Percentiles rank a stretch among this genome's conserved stretches.
Conservation (phyloP, 1,139 yeast genomes). For the Tardiomyces digboiensis region DNA sequence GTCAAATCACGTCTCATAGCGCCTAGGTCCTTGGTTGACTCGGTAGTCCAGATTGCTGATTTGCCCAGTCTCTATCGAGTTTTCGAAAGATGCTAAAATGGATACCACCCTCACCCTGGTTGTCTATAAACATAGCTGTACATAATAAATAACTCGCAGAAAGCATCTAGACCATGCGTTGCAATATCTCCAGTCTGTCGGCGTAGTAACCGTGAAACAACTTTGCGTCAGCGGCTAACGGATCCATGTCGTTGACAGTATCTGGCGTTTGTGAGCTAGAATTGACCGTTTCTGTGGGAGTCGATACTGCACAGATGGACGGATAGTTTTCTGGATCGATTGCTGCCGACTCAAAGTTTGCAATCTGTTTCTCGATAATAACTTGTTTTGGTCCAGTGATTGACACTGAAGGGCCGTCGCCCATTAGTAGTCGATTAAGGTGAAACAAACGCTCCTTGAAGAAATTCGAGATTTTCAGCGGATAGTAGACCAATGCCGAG, state of each 20-base stretch:
- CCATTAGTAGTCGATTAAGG: conserved; percentile 21
- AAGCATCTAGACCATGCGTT: conserved; percentile 1
- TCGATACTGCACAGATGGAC: not conserved
- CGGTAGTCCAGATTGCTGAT: conserved; percentile 79
- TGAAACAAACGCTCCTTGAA: conserved; percentile 25
- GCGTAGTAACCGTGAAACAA: conserved; percentile 19
- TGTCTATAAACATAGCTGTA: too few relatives aligned
- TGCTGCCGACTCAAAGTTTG: conserved; percentile 7
- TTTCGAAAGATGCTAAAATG: conserved; percentile 86
- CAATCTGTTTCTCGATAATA: conserved; percentile 15
- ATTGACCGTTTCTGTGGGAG: conserved; percentile 2
- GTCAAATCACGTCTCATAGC: conserved; percentile 59
- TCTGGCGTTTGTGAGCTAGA: conserved; percentile 4
- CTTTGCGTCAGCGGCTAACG: conserved; percentile 6
- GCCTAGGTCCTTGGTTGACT: conserved; percentile 39
- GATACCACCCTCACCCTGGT: too few relatives aligned
- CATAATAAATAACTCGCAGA: not conserved
- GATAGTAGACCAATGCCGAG: conserved; percentile 20
- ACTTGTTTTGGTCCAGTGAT: conserved; percentile 11
- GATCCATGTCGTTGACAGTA: conserved; percentile 6
- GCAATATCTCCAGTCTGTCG: conserved; percentile 20
- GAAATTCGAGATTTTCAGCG: conserved; percentile 23
- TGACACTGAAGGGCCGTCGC: conserved; percentile 21
- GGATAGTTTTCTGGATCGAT: conserved; percentile 1
- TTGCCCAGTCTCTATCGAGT: conserved; percentile 86